These are phyloP conservation scores for Rhodotorula graminis DNA, from an alignment of 768 basidiomycete genomes.

Conservation along the genomic window DNA sequence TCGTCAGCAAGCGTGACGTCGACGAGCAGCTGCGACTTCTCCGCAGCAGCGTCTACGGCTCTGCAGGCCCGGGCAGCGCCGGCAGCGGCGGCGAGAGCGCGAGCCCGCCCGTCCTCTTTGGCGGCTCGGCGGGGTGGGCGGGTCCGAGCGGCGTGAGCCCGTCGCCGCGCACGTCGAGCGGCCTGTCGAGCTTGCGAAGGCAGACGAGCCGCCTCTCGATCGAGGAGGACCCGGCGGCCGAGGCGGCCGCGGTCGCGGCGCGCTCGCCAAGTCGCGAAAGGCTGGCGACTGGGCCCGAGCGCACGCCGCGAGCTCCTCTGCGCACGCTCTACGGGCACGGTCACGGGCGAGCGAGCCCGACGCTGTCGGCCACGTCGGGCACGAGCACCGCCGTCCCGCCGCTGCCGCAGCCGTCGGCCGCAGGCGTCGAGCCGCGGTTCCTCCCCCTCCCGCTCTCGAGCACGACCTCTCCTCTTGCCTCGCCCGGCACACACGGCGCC, in stretches of 20 bases:
- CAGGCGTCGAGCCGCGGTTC: slow-evolving; percentile 23
- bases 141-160: too few species aligned
- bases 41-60: slow-evolving; percentile 15
- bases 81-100: slow-evolving; percentile 6
- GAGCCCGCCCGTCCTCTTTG: slow-evolving; percentile 1
- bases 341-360: slow-evolving; percentile 7
- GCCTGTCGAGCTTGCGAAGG: slow-evolving; percentile 13
- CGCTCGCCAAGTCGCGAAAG: not conserved
- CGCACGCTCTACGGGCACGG: not conserved
- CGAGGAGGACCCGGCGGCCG: slow-evolving; percentile 28
- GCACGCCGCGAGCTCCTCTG: too few species aligned
- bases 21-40: slow-evolving; percentile 27
- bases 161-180: slow-evolving; percentile 14
- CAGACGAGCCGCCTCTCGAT: slow-evolving; percentile 27
- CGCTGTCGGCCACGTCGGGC: slow-evolving; percentile 4
- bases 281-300: not conserved
- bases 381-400: slow-evolving; percentile 8
- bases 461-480: slow-evolving; percentile 24
- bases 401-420: not conserved
- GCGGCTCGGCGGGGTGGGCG: not conserved
- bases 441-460: slow-evolving; percentile 25
- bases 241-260: not conserved
- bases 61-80: not conserved
- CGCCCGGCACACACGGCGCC: not conserved
- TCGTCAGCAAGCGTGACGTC: slow-evolving; percentile 22